Evolutionary conservation across 352 stramenopile species (phyloP), one percentile per base, ranked within the genome.

Genomic region (Pythium monospermum): DNA sequence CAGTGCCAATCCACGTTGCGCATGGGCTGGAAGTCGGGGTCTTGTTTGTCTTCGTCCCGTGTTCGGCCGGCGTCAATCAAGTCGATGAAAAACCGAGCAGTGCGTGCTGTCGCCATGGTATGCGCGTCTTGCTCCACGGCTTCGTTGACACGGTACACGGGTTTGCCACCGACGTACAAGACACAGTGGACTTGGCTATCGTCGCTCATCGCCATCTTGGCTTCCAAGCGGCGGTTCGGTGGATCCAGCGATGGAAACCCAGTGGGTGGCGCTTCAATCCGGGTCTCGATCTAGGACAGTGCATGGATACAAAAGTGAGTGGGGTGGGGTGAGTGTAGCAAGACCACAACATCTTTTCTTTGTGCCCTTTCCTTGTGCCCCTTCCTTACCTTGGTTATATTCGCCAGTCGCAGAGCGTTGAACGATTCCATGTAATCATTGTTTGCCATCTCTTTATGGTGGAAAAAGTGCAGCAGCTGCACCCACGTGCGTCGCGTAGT

Each of bases 391-490:
- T 59, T 76, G 4, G 68, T 54, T 30, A 92, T 89, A 46, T 81
- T 81, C 19, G 81, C 75, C 13, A 87, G 53, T 12, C 66, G 82
- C 7, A 92, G 61, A 13, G 68, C 54, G 40, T 82, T 67, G 39
- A 90, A 90, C 0, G 78, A 79, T 22, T 84, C 69, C 42, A 73
- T 67, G 16, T 71, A 58, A 12, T 81, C 69, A 16, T 69, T 50
- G 23, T 71, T 67, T 0, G 53, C 51, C 16, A 87, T 49, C 19
- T 74, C 75, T 42, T 87, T 88, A 12, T 70, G 59, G 51, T 92
- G 75, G 32, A 89, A 59, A 18, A 92, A 92, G 44, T 89, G 72
- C 31, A 89, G 55, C 37, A 90, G 40, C 27, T 90, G 72, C 2
- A 64, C 77, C 81, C 81, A 92, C 1, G 69, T 35, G 7, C 59